Evolutionary conservation across 2,329 filamentous ascomycete genomes (phyloP), one percentile per base, ranked within the genome.

Genomic region (Hypoxylon sp.): DNA sequence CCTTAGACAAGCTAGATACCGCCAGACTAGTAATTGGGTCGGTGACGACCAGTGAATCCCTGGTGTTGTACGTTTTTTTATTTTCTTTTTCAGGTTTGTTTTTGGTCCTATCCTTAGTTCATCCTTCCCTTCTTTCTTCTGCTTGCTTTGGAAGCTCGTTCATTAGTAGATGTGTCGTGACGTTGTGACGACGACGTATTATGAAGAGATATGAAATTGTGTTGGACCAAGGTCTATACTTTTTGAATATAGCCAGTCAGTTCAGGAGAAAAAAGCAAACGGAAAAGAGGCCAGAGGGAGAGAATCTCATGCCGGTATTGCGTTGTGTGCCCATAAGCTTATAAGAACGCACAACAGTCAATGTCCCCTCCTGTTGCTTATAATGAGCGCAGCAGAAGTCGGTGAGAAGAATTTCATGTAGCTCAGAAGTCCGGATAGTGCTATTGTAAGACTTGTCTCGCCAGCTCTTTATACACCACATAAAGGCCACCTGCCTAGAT

Each of bases 1-100:
- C 39, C n/a, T n/a, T 44, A 21, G 39, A 44, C 13, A 44, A 19
- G 7, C 17, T n/a, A 44, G 39, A 21, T 44, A 21, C 39, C 39
- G 17, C 39, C 17, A 44, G 39, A 44, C 13, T 21, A 44, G 17
- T 44, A 44, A 17, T 44, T 44, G 17, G 17, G 39, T 44, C 17
- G 39, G 17, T 35, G 51, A 54, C 32, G 32, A 54, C 51, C 51
- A 42, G 51, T 35, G 51, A 54, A 54, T 54, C 32, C 51, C 51
- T 24, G 32, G 51, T 54, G 51, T 39, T 54, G 32, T 54, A 54
- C 51, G 51, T 54, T 54, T 39, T 27, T 42, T 35, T 10, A 1
- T 53, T 21, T 39, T 19, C n/a, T 54, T 42, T 52, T 52, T 35
- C 1, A 3, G 17, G 8, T 10, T 31, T 10, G 7, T 17, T 7